Percentiles rank a stretch among this genome's conserved stretches.
Conservation (phyloP, 148 eudicot species). For the Linanthus parryae region DNA sequence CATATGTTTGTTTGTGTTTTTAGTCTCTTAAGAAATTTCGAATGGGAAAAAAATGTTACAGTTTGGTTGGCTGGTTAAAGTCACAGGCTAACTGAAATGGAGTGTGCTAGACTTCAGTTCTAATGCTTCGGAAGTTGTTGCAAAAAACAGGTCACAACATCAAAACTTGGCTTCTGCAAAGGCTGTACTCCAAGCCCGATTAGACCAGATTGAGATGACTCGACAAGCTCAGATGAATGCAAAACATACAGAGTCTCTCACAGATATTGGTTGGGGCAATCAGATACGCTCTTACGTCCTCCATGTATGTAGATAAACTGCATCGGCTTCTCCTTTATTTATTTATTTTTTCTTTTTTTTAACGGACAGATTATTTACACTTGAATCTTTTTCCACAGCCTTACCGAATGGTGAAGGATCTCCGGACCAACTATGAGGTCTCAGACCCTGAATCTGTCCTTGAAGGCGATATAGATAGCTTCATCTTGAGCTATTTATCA, state of each 20-base stretch:
- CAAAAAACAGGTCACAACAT: conserved; percentile 70
- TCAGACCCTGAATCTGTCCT: conserved; percentile 94
- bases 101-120: not conserved
- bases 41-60: no score
- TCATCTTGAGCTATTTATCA: conserved; percentile 72
- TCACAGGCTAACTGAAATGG: no score
- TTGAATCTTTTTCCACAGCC: no score
- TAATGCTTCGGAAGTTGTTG: not conserved
- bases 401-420: conserved; percentile 96
- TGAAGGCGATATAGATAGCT: conserved; percentile 82
- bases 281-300: conserved; percentile 90
- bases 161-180: conserved; percentile 89
- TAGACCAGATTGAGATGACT: conserved; percentile 91
- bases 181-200: conserved; percentile 88
- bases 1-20: no score
- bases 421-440: conserved; percentile 82
- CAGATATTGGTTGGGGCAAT: conserved; percentile 90
- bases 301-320: conserved; percentile 42
- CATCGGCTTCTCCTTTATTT: not conserved
- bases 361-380: no score
- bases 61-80: no score
- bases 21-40: no score
- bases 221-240: conserved; percentile 92
- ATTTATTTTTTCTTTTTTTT: conserved; percentile 2
- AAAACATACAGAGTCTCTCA: conserved; percentile 85